A percentile compares a stretch with the other conserved stretches of the same genome.
Conservation (phyloP, 2,329 filamentous ascomycete genomes). For the Clonostachys rhizophaga region DNA sequence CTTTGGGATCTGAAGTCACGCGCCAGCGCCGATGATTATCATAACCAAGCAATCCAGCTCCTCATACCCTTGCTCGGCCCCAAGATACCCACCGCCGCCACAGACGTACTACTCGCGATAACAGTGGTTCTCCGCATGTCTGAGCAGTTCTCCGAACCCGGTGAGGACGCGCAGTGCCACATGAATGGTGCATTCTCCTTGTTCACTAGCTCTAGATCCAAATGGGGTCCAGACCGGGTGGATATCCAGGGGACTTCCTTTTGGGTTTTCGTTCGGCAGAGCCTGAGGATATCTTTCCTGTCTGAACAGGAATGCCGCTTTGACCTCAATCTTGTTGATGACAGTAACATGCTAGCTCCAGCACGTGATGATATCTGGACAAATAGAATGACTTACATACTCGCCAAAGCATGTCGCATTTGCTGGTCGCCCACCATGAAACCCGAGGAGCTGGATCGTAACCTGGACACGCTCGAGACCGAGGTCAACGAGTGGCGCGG, state of each 20-base stretch:
- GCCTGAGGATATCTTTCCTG: not conserved
- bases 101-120: conserved; percentile 1
- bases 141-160: conserved; percentile 2
- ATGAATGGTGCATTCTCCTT: not conserved
- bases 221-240: not conserved
- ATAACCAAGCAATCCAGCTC: not conserved
- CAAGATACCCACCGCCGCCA: not conserved
- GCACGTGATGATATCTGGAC: conserved; percentile 22
- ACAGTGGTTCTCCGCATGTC: conserved; percentile 2
- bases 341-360: conserved; percentile 21
- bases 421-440: not conserved
- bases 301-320: conserved; percentile 1
- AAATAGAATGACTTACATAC: not conserved
- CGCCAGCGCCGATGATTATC: not conserved
- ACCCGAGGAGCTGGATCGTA: not conserved
- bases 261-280: conserved; percentile 1
- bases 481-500: not conserved
- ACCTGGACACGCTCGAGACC: not conserved
- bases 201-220: not conserved
- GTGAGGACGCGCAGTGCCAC: conserved; percentile 1
- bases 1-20: not conserved
- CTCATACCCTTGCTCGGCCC: not conserved
- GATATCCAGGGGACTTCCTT: not conserved
- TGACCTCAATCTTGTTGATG: conserved; percentile 1
- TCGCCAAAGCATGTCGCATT: not conserved